Percentiles rank a stretch among this genome's conserved stretches.
These are phyloP conservation scores for Boletellus ananiceps DNA, from an alignment of 768 basidiomycete genomes.

Conservation along the genomic window DNA sequence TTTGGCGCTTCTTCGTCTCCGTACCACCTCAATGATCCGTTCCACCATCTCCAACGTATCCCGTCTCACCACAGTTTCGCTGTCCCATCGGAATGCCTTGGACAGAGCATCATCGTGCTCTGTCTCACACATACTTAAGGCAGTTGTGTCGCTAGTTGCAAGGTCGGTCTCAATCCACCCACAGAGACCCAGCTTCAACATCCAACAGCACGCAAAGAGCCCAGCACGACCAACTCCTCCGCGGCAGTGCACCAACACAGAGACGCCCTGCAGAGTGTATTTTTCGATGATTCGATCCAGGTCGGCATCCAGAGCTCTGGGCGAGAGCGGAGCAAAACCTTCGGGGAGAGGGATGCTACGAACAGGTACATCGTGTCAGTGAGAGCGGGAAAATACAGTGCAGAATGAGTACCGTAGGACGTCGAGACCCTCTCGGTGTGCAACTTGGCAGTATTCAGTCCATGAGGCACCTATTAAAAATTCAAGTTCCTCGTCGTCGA, in stretches of 20 bases:
- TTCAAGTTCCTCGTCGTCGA: conserved; percentile 79
- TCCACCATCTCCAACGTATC: conserved; percentile 67
- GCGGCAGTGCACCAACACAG: conserved; percentile 84
- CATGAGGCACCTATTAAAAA: conserved; percentile 80
- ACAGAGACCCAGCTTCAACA: conserved; percentile 86
- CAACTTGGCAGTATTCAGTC: conserved; percentile 64
- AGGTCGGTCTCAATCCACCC: conserved; percentile 49
- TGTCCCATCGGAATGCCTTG: conserved; percentile 15
- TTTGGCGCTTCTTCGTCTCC: conserved; percentile 77
- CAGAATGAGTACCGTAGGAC: conserved; percentile 58
- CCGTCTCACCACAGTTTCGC: conserved; percentile 27
- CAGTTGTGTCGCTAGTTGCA: not conserved
- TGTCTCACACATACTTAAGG: conserved; percentile 10
- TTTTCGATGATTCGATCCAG: conserved; percentile 58
- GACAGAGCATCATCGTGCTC: not conserved
- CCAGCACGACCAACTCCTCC: conserved; percentile 95
- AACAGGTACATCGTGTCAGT: not conserved
- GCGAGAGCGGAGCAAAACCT: conserved; percentile 70
- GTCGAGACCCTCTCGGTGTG: conserved; percentile 64
- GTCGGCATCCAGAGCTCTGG: conserved; percentile 58
- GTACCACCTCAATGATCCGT: conserved; percentile 65
- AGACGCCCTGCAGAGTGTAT: conserved; percentile 70
- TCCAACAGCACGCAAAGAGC: conserved; percentile 88
- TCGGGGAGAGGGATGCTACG: conserved; percentile 84
- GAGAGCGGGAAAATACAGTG: not conserved